phyloP scores from a whole-genome alignment of 2,329 filamentous ascomycete genomes.

The Thelonectria discophora region DNA sequence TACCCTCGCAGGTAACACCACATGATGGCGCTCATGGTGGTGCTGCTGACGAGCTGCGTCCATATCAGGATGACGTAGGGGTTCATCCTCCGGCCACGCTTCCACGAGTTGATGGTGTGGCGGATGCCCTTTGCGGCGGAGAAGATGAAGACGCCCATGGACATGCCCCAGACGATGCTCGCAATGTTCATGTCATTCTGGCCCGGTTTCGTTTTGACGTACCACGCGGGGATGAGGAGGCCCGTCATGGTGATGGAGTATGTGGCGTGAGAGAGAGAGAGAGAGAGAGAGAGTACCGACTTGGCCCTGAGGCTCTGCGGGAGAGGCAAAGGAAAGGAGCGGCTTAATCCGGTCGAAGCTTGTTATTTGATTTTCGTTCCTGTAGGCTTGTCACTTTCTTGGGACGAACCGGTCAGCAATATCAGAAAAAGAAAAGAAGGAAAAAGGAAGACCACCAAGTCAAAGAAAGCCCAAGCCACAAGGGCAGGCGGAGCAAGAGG shows the following conservation, averaged over 20 bases:
- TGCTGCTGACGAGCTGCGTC: constrained; percentile 38
- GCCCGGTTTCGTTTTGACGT: constrained; percentile 24
- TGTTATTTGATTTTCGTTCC: no score
- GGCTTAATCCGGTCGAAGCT: background rate
- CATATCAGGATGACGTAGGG: constrained; percentile 39
- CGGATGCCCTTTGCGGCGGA: constrained; percentile 34
- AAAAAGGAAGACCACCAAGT: constrained; percentile 2
- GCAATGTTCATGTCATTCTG: constrained; percentile 41
- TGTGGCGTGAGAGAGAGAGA: background rate
- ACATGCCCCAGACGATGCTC: constrained; percentile 42
- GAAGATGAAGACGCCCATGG: constrained; percentile 41
- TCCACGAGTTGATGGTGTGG: constrained; percentile 39
- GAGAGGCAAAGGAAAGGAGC: background rate
- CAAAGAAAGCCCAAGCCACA: background rate
- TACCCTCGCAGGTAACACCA: constrained; percentile 40
- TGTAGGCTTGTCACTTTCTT: no score
- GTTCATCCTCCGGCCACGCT: constrained; percentile 33
- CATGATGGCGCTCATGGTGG: constrained; percentile 39
- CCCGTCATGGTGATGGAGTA: constrained; percentile 27
- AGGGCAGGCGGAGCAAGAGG: constrained; percentile 13
- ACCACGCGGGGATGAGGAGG: constrained; percentile 30
- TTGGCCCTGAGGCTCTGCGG: background rate
- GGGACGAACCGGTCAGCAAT: background rate
- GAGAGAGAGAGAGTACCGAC: no score
- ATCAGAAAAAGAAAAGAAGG: background rate